phyloP scores from a whole-genome alignment of 1,139 yeast species.

The Hansenula lynferdii region DNA sequence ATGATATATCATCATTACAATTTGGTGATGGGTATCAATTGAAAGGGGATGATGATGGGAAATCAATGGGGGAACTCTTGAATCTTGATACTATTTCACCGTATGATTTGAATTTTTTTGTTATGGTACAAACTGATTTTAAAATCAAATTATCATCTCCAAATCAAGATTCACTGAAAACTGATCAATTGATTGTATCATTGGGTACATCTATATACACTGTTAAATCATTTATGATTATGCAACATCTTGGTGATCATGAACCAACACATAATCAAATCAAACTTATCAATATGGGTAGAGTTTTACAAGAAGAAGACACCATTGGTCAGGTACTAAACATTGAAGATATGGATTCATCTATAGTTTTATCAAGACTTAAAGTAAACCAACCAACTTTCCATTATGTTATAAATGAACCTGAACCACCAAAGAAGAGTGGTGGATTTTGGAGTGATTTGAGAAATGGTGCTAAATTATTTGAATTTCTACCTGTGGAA shows the following conservation, averaged over 20 bases:
- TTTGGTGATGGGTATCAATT: slow-evolving; percentile 12
- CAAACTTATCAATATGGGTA: slow-evolving; percentile 22
- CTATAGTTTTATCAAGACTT: too few relatives aligned
- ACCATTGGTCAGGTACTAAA: slow-evolving; percentile 12
- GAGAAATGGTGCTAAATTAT: slow-evolving; percentile 16
- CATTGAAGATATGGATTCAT: too few relatives aligned
- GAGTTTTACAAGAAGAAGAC: slow-evolving; percentile 15
- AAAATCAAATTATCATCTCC: slow-evolving; percentile 19
- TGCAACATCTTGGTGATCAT: slow-evolving; percentile 15
- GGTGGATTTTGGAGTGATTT: slow-evolving; percentile 24
- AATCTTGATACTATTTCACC: slow-evolving; percentile 21
- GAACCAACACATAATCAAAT: slow-evolving; percentile 13
- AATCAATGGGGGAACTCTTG: slow-evolving; percentile 12
- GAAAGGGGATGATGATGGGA: slow-evolving; percentile 3
- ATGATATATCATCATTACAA: slow-evolving; percentile 12
- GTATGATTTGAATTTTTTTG: slow-evolving; percentile 18
- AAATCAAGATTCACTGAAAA: slow-evolving; percentile 9
- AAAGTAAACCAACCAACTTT: too few relatives aligned
- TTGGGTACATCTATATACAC: slow-evolving; percentile 15
- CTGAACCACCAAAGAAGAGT: slow-evolving; percentile 5
- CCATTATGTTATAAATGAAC: slow-evolving; percentile 19
- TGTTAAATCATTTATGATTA: slow-evolving; percentile 19
- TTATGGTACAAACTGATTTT: slow-evolving; percentile 12
- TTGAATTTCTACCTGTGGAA: slow-evolving; percentile 24
- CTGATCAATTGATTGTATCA: slow-evolving; percentile 9